Base-by-base conservation (phyloP, 768 basidiomycete species). In the Suillus cothurnatus region DNA sequence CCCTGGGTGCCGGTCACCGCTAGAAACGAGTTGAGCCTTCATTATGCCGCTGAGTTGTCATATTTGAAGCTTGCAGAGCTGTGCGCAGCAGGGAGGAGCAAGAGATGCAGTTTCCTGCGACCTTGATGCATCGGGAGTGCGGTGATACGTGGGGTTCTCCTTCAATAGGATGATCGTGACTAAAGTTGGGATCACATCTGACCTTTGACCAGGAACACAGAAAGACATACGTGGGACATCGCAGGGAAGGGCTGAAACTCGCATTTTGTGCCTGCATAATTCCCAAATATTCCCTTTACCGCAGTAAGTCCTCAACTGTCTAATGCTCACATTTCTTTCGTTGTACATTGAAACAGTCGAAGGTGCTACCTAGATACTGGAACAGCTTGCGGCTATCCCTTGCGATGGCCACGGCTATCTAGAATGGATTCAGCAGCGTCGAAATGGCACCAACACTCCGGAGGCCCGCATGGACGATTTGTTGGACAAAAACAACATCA, bases 91-190 rank as follows among this genome's bases (percentile, higher is more conserved):
- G 64, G 71, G 66, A 31, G 74, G 72, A 34, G 68, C 73, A 9
- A 56, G n/a, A 49, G 9, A 73, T 85, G 31, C 62, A 68, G 8
- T 69, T 88, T 58, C 66, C 65, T 5, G 70, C 74, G 5, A 66
- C 90, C 32, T 87, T 88, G 68, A 88, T 88, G 67, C 85, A 86
- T 17, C 87, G 87, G 87, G 77, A 81, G 69, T 88, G 87, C n/a
- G 87, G 88, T 69, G 72, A 76, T 6, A 32, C 32, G 28, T 21
- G 1, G 78, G 81, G 0, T 82, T 85, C 65, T 91, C 89, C 21
- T 72, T 52, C 88, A 90, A 73, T 87, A 84, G 81, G 85, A 86
- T 73, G 73, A 77, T 31, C 14, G 60, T 34, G 19, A 49, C 8
- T 76, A 73, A 56, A 49, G 53, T 52, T 63, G 63, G 12, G 19